Percentiles rank a stretch among this genome's conserved stretches.
Conservation (phyloP, 2,329 filamentous ascomycete genomes). For the Fusarium concolor region DNA sequence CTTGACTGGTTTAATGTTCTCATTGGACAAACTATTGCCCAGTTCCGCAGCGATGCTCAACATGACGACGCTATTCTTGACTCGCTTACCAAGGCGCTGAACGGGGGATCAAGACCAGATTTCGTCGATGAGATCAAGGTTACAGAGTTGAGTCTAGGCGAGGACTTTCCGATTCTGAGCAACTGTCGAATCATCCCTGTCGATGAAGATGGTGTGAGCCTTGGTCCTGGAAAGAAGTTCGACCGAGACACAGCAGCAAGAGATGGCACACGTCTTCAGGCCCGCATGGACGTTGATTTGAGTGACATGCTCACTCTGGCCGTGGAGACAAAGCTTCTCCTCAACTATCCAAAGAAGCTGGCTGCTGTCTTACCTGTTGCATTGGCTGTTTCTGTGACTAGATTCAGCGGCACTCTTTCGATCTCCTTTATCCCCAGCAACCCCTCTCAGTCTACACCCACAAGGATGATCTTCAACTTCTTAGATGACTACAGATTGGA, state of each 20-base stretch:
- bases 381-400: slow-evolving; percentile 87
- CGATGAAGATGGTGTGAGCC: slow-evolving; percentile 77
- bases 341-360: slow-evolving; percentile 93
- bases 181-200: slow-evolving; percentile 97
- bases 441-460: slow-evolving; percentile 69
- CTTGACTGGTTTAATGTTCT: slow-evolving; percentile 99
- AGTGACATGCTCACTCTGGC: slow-evolving; percentile 96
- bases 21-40: slow-evolving; percentile 94
- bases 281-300: slow-evolving; percentile 95
- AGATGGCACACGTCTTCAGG: slow-evolving; percentile 83
- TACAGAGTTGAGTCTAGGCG: slow-evolving; percentile 91
- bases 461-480: slow-evolving; percentile 95
- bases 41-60: slow-evolving; percentile 91
- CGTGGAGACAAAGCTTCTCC: slow-evolving; percentile 90
- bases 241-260: slow-evolving; percentile 64
- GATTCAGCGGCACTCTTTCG: slow-evolving; percentile 94
- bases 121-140: slow-evolving; percentile 95
- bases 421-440: slow-evolving; percentile 90
- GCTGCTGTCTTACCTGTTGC: slow-evolving; percentile 93
- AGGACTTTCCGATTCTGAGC: slow-evolving; percentile 98
- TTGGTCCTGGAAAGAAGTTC: slow-evolving; percentile 64
- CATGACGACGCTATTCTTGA: slow-evolving; percentile 90
- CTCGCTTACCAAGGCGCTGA: slow-evolving; percentile 85
- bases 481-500: slow-evolving; percentile 88
- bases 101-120: slow-evolving; percentile 86